Evolutionary conservation across 2,329 filamentous ascomycete species (phyloP).

Genomic region (Phialocephala subalpina): DNA sequence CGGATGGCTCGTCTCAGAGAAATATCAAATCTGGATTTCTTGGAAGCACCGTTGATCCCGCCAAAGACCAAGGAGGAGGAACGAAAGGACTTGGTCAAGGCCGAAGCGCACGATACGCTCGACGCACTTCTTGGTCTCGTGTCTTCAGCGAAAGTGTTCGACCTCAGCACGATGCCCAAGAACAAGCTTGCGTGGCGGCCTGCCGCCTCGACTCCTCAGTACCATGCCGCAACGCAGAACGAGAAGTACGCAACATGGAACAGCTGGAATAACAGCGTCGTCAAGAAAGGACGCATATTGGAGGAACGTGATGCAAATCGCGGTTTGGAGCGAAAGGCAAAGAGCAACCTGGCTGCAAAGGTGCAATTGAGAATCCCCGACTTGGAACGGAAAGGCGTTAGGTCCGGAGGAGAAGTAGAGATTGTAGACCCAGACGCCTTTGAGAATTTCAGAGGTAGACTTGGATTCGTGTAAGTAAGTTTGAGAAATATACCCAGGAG

Average conservation of each 20-base stretch:
- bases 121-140: slow-evolving; percentile 71
- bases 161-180: slow-evolving; percentile 63
- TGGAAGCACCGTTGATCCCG: slow-evolving; percentile 66
- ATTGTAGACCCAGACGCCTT: slow-evolving; percentile 43
- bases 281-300: slow-evolving; percentile 59
- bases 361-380: slow-evolving; percentile 40
- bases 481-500: slow-evolving; percentile 36
- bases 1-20: slow-evolving; percentile 66
- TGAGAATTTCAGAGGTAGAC: slow-evolving; percentile 40
- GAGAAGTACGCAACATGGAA: slow-evolving; percentile 72
- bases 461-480: slow-evolving; percentile 43
- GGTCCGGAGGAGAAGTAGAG: slow-evolving; percentile 37
- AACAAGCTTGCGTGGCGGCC: slow-evolving; percentile 74
- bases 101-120: slow-evolving; percentile 70
- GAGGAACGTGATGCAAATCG: slow-evolving; percentile 37
- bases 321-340: slow-evolving; percentile 31
- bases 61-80: slow-evolving; percentile 53
- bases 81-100: slow-evolving; percentile 58
- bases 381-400: slow-evolving; percentile 37
- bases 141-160: slow-evolving; percentile 62
- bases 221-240: slow-evolving; percentile 69
- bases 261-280: slow-evolving; percentile 62
- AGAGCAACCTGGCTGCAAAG: slow-evolving; percentile 36
- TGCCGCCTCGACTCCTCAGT: slow-evolving; percentile 68
- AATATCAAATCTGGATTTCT: slow-evolving; percentile 66